Evolutionary conservation across 169 alveolate species (phyloP), one percentile per base, ranked within the genome.

Genomic region (Babesia gibsoni): DNA sequence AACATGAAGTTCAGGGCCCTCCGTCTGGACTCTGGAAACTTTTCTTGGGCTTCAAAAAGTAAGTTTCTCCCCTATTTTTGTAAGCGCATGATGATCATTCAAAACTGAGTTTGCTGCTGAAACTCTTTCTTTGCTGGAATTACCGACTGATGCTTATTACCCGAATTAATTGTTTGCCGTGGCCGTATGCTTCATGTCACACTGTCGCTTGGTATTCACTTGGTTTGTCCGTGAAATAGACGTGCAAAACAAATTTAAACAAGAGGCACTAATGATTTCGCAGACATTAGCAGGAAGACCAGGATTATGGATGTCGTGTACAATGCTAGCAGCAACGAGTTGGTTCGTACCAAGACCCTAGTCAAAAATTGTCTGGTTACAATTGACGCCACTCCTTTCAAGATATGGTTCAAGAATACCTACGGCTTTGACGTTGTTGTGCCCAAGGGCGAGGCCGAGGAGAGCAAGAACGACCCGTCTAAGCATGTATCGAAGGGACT

Each of bases 291-390:
- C 37, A 66, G 93, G 39, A 95, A 94, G 88, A 91, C 98, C 64
- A 96, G 99, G 91, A 91, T 98, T 80, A 69, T 96, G 87, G 98
- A 96, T 66, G 99, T 96, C 74, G 99, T 96, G 57, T 98, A 97
- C 95, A 97, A 98, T 79, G 98, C 99, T 53, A 94, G 99, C 80
- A 97, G 96, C 93, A 98, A 98, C 92, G 99, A 98, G 91, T 88
- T 97, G 68, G 99, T 97, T 58, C 96, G 99, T 70, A 98, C 99
- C 45, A 96, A 97, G 91, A 97, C 99, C 29, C 81, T 98, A 73
- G 98, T 97, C 52, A 98, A 97, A 94, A 96, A 96, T 93, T 87
- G 97, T 52, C 96, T 98, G 67, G 99, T 98, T 43, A 90, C 92
- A 67, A 92, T 98, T 66, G 99, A 98, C 77, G 99, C 99, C 64